These are phyloP conservation scores for Acacia melanoxylon DNA, from an alignment of 306 rosid species.

Conservation along the genomic window DNA sequence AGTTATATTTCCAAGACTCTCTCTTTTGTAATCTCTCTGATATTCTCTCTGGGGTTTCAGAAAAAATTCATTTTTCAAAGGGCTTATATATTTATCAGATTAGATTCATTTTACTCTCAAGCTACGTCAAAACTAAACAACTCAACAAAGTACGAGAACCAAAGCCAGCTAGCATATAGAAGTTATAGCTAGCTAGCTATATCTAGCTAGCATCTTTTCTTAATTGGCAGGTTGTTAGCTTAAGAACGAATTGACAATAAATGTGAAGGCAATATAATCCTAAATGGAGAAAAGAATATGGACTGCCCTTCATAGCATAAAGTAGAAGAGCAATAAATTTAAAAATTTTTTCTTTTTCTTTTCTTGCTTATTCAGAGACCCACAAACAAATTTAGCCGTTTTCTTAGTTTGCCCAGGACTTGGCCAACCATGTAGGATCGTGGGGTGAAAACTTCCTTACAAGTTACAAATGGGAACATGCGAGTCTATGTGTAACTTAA, in stretches of 20 bases:
- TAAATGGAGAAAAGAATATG: conserved; percentile 44
- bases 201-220: conserved; percentile 30
- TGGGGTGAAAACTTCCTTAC: too few species aligned
- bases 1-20: conserved; percentile 56
- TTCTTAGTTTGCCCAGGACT: conserved; percentile 61
- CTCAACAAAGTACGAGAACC: background rate
- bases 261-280: conserved; percentile 35
- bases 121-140: background rate
- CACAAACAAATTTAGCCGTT: conserved; percentile 28
- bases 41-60: background rate
- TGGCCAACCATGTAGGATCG: too few species aligned
- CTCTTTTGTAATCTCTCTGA: background rate
- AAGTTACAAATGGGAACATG: too few species aligned
- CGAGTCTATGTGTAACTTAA: too few species aligned
- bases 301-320: conserved; percentile 33
- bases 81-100: background rate
- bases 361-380: background rate
- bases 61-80: background rate
- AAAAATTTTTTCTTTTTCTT: conserved; percentile 1
- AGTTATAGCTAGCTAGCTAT: background rate
- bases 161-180: background rate
- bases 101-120: background rate
- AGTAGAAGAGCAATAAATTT: conserved; percentile 33
- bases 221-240: conserved; percentile 13
- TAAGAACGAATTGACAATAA: conserved; percentile 38